These are phyloP conservation scores for Saccharomyces hybrid DNA, from an alignment of 1,139 yeast genomes.

Conservation along the genomic window DNA sequence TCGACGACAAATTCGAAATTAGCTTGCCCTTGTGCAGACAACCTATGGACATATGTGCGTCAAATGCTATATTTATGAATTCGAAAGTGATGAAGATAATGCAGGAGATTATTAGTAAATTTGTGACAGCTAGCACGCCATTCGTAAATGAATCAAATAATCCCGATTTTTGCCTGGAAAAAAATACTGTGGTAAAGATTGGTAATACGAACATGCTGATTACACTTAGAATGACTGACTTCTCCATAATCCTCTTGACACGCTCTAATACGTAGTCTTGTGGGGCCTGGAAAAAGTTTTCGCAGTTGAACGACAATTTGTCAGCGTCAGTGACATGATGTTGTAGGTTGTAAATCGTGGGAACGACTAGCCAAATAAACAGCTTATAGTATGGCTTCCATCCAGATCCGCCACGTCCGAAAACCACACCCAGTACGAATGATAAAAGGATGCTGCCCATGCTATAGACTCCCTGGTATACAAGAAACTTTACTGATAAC, in stretches of 20 bases:
- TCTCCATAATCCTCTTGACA: conserved; percentile 14
- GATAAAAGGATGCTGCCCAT: conserved; percentile 37
- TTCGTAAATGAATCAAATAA: conserved; percentile 11
- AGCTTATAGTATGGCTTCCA: conserved; percentile 20
- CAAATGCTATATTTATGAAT: conserved; percentile 51
- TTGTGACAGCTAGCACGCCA: neutral
- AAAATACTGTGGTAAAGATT: conserved; percentile 14
- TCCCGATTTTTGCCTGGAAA: conserved; percentile 8
- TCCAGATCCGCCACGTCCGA: conserved; percentile 7
- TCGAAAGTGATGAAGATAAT: conserved; percentile 36
- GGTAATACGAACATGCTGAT: conserved; percentile 4
- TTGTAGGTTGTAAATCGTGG: conserved; percentile 44
- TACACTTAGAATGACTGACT: conserved; percentile 14
- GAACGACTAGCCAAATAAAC: conserved; percentile 31
- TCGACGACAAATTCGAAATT: conserved; percentile 58
- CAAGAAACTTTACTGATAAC: conserved; percentile 36
- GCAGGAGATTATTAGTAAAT: conserved; percentile 10
- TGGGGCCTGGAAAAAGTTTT: conserved; percentile 35
- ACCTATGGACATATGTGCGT: conserved; percentile 73
- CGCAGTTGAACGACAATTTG: conserved; percentile 42
- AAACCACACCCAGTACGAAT: conserved; percentile 32
- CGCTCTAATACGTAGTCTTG: conserved; percentile 27
- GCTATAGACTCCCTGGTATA: conserved; percentile 31
- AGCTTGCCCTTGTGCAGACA: conserved; percentile 71
- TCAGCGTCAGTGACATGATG: conserved; percentile 56